Percentiles rank a stretch among this genome's conserved stretches.
These are phyloP conservation scores for Candida vartiovaarae DNA, from an alignment of 805 yeast genomes.

Conservation along the genomic window DNA sequence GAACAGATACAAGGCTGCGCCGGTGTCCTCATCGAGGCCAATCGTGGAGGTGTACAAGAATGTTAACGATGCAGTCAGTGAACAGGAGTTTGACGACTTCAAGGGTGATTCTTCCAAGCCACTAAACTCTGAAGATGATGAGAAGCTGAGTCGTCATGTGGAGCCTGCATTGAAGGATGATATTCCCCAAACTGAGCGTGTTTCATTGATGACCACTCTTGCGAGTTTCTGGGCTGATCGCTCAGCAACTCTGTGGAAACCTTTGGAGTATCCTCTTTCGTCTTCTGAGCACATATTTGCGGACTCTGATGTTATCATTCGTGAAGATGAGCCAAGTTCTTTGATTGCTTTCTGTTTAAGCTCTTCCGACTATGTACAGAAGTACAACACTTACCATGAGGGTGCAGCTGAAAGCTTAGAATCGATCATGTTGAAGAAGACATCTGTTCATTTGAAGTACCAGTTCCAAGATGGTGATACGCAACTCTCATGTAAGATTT, in stretches of 20 bases:
- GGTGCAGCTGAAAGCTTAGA: constrained; percentile 37
- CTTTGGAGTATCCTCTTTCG: constrained; percentile 71
- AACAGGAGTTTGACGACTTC: constrained; percentile 30
- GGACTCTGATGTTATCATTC: constrained; percentile 85
- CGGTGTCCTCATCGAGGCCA: constrained; percentile 72
- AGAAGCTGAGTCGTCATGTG: constrained; percentile 8
- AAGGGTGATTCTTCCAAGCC: neutral
- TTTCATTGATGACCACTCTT: constrained; percentile 73
- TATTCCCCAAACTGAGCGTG: constrained; percentile 51
- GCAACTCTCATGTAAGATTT: constrained; percentile 82
- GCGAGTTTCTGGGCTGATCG: constrained; percentile 97
- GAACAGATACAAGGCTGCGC: constrained; percentile 58
- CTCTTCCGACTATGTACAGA: constrained; percentile 71
- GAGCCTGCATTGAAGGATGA: constrained; percentile 14
- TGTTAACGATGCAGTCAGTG: constrained; percentile 81
- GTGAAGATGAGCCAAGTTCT: constrained; percentile 97
- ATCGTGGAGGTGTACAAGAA: constrained; percentile 86
- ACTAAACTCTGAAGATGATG: constrained; percentile 13
- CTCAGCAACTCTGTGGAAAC: constrained; percentile 93
- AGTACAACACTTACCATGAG: constrained; percentile 32
- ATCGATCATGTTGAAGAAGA: constrained; percentile 64
- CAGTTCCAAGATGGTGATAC: constrained; percentile 86
- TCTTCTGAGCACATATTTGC: constrained; percentile 87
- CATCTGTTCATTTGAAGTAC: constrained; percentile 86
- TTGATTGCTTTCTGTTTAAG: constrained; percentile 88